Evolutionary conservation across 2,329 filamentous ascomycete genomes (phyloP).

Genomic region (Aspergillus fischeri): DNA sequence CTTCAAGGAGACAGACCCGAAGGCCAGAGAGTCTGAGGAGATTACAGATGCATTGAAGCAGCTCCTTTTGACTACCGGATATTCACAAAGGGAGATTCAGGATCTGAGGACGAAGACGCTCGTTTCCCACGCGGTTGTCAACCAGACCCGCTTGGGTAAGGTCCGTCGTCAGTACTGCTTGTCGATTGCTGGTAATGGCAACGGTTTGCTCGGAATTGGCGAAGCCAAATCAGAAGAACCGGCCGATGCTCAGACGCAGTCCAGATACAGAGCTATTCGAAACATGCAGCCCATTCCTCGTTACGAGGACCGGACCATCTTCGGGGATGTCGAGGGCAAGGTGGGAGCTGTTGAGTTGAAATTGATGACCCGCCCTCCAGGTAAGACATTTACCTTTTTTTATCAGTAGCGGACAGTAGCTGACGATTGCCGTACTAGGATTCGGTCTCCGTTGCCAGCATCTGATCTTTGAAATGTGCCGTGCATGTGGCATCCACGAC

Average conservation of each 20-base stretch:
- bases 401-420: constrained; percentile 2
- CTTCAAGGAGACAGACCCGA: constrained; percentile 25
- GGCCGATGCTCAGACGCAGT: constrained; percentile 64
- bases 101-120: constrained; percentile 66
- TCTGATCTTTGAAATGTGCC: constrained; percentile 91
- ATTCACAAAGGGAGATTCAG: constrained; percentile 45
- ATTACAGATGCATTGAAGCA: constrained; percentile 43
- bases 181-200: constrained; percentile 78
- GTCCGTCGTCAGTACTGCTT: constrained; percentile 72
- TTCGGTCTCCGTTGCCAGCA: constrained; percentile 91
- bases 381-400: constrained; percentile 50
- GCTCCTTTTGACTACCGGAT: constrained; percentile 56
- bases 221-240: constrained; percentile 81
- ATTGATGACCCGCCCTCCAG: constrained; percentile 78
- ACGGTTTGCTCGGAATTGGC: constrained; percentile 82
- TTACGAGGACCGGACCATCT: constrained; percentile 91
- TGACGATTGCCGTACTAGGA: constrained; percentile 50
- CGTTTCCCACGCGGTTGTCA: constrained; percentile 69
- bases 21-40: constrained; percentile 26
- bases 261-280: constrained; percentile 74
- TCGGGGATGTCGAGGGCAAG: constrained; percentile 77
- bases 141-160: constrained; percentile 96
- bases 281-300: constrained; percentile 90
- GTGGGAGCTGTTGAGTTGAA: constrained; percentile 82
- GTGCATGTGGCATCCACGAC: constrained; percentile 80